A percentile compares a stretch with the other conserved stretches of the same genome.
Conservation (phyloP, 352 stramenopile species). For the Elongisporangium prolatum region DNA sequence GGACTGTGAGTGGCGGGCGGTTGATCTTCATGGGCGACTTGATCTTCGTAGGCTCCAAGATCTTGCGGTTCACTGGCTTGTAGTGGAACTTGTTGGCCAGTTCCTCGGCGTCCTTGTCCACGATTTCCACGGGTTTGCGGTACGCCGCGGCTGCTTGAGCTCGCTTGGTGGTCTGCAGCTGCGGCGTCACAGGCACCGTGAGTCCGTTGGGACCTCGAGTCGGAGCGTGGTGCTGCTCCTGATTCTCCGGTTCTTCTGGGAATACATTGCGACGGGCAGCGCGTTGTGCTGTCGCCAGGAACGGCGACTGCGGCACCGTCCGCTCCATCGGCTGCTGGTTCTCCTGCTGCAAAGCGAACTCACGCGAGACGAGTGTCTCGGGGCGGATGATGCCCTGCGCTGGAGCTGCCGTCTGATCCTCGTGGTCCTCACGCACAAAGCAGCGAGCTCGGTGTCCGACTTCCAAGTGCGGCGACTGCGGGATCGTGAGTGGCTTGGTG, state of each 20-base stretch:
- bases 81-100: constrained; percentile 77
- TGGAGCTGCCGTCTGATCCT: not conserved
- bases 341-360: constrained; percentile 6
- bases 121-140: constrained; percentile 45
- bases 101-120: constrained; percentile 73
- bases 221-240: not conserved
- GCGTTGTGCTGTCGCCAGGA: constrained; percentile 37
- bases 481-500: constrained; percentile 78
- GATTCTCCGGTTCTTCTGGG: constrained; percentile 8
- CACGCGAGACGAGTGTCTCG: constrained; percentile 32
- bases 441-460: constrained; percentile 53
- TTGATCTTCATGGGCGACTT: constrained; percentile 19
- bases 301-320: constrained; percentile 14
- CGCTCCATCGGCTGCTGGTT: not conserved
- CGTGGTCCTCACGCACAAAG: constrained; percentile 13
- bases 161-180: constrained; percentile 60
- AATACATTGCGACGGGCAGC: constrained; percentile 22
- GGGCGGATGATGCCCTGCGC: constrained; percentile 19
- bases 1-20: constrained; percentile 32
- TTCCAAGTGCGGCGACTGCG: constrained; percentile 58
- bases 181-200: constrained; percentile 54
- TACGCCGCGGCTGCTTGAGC: constrained; percentile 37
- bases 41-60: constrained; percentile 32
- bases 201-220: constrained; percentile 10
- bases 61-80: constrained; percentile 46